Evolutionary conservation across 2,329 filamentous ascomycete genomes (phyloP), one percentile per base, ranked within the genome.

Genomic region (Colletotrichum sp.): DNA sequence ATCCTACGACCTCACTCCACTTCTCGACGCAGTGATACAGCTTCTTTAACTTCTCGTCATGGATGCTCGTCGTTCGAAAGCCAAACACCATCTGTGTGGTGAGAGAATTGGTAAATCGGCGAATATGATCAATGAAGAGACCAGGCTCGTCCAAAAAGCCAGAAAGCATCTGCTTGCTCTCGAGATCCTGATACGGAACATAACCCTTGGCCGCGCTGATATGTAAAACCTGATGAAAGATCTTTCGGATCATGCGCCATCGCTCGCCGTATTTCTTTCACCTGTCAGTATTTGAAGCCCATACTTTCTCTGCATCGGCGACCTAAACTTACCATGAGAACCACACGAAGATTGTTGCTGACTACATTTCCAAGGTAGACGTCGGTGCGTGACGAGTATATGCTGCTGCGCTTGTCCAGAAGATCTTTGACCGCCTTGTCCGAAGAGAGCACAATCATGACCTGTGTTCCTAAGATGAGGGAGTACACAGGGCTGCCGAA

Each of bases 21-120:
- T 19, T 65, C 44, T 75, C 68, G 72, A 87, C 85, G 55, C 85
- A 85, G 25, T 85, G 81, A 44, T 88, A 88, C 4, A 89, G 81
- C 73, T 88, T 84, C 78, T 84, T 81, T 72, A 90, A 83, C 49
- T 86, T 85, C 3, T 81, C 78, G 49, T 90, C 85, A 7, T 87
- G 83, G 78, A 87, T 84, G 3, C 80, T 85, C 0, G 83, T 80
- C 2, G 84, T 85, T 12, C 88, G 85, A 77, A 84, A 89, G 6
- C 88, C 89, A 71, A 88, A 91, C 2, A 89, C 83, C 84, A 90
- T 90, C 3, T 85, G 86, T 0, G 88, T 90, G 0, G 87, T 88
- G 4, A 90, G 79, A 1, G 89, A 86, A 62, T 87, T 87, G 4
- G 87, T 86, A 78, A 89, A 91, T 2, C 89, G 84, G 9, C 88